Evolutionary conservation across 495 filamentous ascomycete species (phyloP).

Genomic region (Cryomyces antarcticus): DNA sequence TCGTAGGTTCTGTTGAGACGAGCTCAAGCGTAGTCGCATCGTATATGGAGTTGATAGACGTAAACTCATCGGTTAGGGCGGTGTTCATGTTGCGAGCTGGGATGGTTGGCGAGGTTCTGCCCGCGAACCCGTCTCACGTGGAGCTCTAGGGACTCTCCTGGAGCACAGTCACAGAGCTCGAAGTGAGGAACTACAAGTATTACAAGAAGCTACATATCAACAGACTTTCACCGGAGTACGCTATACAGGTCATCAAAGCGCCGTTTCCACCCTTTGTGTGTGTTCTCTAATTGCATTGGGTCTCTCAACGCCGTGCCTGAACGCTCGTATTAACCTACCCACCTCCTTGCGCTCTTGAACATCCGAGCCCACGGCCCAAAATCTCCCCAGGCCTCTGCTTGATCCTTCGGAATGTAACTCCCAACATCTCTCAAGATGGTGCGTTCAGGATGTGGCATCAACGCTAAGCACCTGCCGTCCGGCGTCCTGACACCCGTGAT

Average conservation of each 20-base stretch:
- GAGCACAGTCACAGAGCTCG: too few species aligned
- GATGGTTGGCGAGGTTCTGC: too few species aligned
- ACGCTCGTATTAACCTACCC: slow-evolving; percentile 40
- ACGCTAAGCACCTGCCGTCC: slow-evolving; percentile 71
- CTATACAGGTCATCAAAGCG: too few species aligned
- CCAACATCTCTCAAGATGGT: slow-evolving; percentile 69
- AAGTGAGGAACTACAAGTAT: too few species aligned
- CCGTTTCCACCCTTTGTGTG: too few species aligned
- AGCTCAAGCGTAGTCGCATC: slow-evolving; percentile 40
- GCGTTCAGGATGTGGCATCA: slow-evolving; percentile 95
- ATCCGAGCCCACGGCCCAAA: slow-evolving; percentile 60
- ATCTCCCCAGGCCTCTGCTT: slow-evolving; percentile 57
- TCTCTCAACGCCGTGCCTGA: too few species aligned
- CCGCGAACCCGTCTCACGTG: too few species aligned
- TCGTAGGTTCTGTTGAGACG: slow-evolving; percentile 17
- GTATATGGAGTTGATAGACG: slow-evolving; percentile 88
- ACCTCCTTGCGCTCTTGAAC: slow-evolving; percentile 37
- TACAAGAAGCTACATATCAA: too few species aligned
- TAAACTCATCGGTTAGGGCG: slow-evolving; percentile 67
- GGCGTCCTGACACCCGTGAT: slow-evolving; percentile 63
- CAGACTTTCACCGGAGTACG: too few species aligned
- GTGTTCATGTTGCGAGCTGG: slow-evolving; percentile 32
- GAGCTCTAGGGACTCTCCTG: too few species aligned
- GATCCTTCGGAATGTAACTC: slow-evolving; percentile 46
- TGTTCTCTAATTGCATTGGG: too few species aligned